Base-by-base conservation (phyloP, 768 basidiomycete genomes). In the Austroboletus eburneus region DNA sequence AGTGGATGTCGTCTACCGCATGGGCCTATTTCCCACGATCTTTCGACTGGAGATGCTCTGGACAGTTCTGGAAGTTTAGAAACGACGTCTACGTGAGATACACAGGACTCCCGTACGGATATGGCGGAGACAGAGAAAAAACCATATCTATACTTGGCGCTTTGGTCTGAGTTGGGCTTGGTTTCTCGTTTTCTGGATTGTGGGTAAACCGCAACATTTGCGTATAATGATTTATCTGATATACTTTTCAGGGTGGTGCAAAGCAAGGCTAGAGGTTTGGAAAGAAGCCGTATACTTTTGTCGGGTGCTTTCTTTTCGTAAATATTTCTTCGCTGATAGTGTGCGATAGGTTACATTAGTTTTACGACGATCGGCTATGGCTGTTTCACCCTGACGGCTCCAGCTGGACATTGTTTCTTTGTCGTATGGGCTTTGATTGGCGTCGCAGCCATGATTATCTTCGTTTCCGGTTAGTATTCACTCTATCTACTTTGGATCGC, bases 141-240 rank as follows among this genome's bases (percentile, higher is more conserved):
- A 49, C 81, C 83, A 29, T 79, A n/a, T n/a, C n/a, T n/a, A 83
- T 51, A 69, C 69, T 33, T 65, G 72, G 7, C 80, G 88, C 56
- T 72, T 85, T 37, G 44, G 57, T 2, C 64, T 87, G 17, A 80
- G 83, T 0, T 78, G 79, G 69, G 40, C 61, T 0, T 53, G 85
- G 24, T 91, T 91, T 66, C 57, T 88, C 18, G 53, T 75, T n/a
- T 92, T 92, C 69, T 92, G 90, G 90, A 69, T 79, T 56, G 83
- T 86, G 49, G 49, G 75, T 62, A 4, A 22, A 14, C 35, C 23
- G 37, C 20, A 48, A 21, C 6, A 2, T 21, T 30, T 41, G n/a
- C 18, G 16, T 21, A 22, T 18, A 16, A 9, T 34, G n/a, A 17
- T 42, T 49, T 32, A 57, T 27, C 27, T 12, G 12, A 12, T 5